phyloP scores from a whole-genome alignment of 2,329 filamentous ascomycete species.

The Raffaelea albimanens region DNA sequence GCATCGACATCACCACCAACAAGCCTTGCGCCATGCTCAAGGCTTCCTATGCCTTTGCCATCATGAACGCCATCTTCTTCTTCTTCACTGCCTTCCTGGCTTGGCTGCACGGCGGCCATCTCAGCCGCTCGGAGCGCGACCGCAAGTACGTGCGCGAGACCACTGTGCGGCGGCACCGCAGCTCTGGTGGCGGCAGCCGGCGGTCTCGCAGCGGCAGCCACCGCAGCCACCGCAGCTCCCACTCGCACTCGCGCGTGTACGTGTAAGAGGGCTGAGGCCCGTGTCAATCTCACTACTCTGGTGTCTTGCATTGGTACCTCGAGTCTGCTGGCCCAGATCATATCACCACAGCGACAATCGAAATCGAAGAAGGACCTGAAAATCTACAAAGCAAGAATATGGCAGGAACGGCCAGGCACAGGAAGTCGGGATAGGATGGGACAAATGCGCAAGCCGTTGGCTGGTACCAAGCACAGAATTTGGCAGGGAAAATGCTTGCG shows the following conservation, averaged over 20 bases:
- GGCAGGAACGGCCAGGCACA: no score
- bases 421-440: no score
- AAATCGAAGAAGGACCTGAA: no score
- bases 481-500: no score
- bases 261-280: slow-evolving; percentile 22
- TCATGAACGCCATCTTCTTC: slow-evolving; percentile 81
- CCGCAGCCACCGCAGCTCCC: slow-evolving; percentile 30
- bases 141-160: slow-evolving; percentile 40
- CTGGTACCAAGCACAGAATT: no score
- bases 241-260: slow-evolving; percentile 43
- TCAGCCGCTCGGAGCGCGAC: slow-evolving; percentile 32
- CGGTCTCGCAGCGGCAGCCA: slow-evolving; percentile 30
- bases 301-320: no score
- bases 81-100: slow-evolving; percentile 67
- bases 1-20: slow-evolving; percentile 46
- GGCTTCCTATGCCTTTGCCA: slow-evolving; percentile 77
- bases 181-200: slow-evolving; percentile 24
- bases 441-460: no score
- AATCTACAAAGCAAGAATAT: no score
- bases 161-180: slow-evolving; percentile 30
- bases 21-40: slow-evolving; percentile 91
- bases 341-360: no score
- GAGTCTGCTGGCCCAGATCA: no score
- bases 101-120: slow-evolving; percentile 40
- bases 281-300: no score